These are phyloP conservation scores for Nannizziopsis barbatae DNA, from an alignment of 2,329 filamentous ascomycete species.

Conservation along the genomic window DNA sequence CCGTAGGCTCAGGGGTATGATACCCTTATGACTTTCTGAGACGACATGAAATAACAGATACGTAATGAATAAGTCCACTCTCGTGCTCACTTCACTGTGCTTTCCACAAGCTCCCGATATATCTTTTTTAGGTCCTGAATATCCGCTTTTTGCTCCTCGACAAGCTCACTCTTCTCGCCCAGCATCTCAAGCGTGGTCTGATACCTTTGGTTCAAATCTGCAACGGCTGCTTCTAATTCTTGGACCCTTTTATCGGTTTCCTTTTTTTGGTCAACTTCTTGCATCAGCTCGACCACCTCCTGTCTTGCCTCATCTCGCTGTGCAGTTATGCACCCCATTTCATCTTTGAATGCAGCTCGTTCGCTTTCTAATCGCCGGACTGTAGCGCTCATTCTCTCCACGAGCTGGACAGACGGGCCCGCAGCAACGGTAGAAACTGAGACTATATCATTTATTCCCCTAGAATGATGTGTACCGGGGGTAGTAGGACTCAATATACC, in stretches of 20 bases:
- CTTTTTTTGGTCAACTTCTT: slow-evolving; percentile 64
- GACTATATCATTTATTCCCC: slow-evolving; percentile 69
- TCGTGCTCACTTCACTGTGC: slow-evolving; percentile 54
- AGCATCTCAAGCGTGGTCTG: slow-evolving; percentile 88
- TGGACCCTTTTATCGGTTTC: slow-evolving; percentile 49
- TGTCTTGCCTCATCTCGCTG: slow-evolving; percentile 86
- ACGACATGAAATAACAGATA: neutral
- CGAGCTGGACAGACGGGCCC: slow-evolving; percentile 84
- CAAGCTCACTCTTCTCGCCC: slow-evolving; percentile 91
- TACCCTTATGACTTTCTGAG: no score
- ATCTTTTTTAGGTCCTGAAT: slow-evolving; percentile 90
- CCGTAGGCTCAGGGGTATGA: no score
- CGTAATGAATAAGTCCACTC: neutral
- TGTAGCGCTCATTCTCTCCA: slow-evolving; percentile 89
- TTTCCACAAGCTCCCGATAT: slow-evolving; percentile 84
- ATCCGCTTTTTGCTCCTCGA: slow-evolving; percentile 81
- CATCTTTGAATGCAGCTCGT: slow-evolving; percentile 78
- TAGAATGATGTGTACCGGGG: slow-evolving; percentile 34
- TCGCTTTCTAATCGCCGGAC: slow-evolving; percentile 86
- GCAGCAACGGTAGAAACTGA: slow-evolving; percentile 82
- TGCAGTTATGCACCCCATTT: slow-evolving; percentile 64
- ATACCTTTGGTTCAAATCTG: slow-evolving; percentile 62
- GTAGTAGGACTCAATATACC: slow-evolving; percentile 25
- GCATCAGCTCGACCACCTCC: slow-evolving; percentile 84
- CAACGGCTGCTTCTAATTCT: slow-evolving; percentile 57